Conservation (phyloP, 2,329 filamentous ascomycete species). For the Lachnellula willkommii region DNA sequence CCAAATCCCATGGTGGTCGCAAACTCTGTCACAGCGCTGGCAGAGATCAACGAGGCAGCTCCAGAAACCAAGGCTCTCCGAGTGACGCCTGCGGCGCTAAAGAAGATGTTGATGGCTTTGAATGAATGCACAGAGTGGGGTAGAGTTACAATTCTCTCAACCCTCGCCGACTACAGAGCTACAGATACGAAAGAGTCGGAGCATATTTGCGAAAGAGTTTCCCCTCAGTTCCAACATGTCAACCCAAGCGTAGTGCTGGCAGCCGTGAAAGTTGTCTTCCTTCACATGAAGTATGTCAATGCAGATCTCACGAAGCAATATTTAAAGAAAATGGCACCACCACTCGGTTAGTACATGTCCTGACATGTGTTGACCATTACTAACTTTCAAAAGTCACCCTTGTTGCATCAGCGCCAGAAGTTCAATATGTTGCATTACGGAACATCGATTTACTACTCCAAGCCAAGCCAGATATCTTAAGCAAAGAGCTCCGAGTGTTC, state of each 20-base stretch:
- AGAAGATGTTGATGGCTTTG: slow-evolving; percentile 92
- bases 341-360: slow-evolving; percentile 60
- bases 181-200: slow-evolving; percentile 92
- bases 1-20: slow-evolving; percentile 99
- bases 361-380: neutral
- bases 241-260: slow-evolving; percentile 95
- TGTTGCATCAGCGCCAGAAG: slow-evolving; percentile 90
- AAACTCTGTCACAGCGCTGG: slow-evolving; percentile 89
- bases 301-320: slow-evolving; percentile 77
- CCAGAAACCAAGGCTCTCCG: slow-evolving; percentile 85
- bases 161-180: slow-evolving; percentile 81
- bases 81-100: slow-evolving; percentile 75
- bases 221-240: slow-evolving; percentile 96
- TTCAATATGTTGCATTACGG: slow-evolving; percentile 92
- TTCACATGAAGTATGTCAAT: slow-evolving; percentile 85
- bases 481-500: slow-evolving; percentile 95
- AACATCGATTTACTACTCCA: slow-evolving; percentile 96
- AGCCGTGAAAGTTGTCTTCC: slow-evolving; percentile 96
- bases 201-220: slow-evolving; percentile 94
- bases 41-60: slow-evolving; percentile 84
- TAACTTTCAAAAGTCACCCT: slow-evolving; percentile 65
- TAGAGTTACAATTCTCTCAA: slow-evolving; percentile 85
- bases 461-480: slow-evolving; percentile 92
- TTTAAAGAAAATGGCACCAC: slow-evolving; percentile 97
- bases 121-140: slow-evolving; percentile 99